These are phyloP conservation scores for Microcera coccophila DNA, from an alignment of 2,329 filamentous ascomycete species.

Conservation along the genomic window DNA sequence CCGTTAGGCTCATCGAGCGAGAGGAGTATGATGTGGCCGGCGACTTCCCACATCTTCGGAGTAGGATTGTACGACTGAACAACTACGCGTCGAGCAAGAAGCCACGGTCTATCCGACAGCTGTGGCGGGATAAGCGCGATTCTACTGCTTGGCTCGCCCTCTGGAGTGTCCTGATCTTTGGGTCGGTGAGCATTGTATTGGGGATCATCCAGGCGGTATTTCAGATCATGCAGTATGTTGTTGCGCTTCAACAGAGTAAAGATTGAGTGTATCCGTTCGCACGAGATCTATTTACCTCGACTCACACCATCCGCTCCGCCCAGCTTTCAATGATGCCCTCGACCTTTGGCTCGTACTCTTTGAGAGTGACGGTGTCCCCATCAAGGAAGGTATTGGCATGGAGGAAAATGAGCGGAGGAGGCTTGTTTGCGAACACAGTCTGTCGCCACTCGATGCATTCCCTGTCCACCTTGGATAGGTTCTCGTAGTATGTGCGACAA, in stretches of 20 bases:
- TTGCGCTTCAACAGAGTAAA: constrained; percentile 1
- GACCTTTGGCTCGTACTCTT: constrained; percentile 59
- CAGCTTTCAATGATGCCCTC: constrained; percentile 60
- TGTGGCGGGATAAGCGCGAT: background rate
- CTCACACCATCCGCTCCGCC: constrained; percentile 35
- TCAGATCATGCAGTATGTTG: constrained; percentile 16
- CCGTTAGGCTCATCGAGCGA: background rate
- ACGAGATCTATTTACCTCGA: background rate
- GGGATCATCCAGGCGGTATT: constrained; percentile 19
- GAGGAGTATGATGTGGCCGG: background rate
- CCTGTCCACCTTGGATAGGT: constrained; percentile 51
- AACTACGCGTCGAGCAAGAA: background rate
- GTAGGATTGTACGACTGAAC: background rate
- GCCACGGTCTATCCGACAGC: background rate
- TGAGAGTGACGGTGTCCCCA: constrained; percentile 26
- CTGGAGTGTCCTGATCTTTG: background rate
- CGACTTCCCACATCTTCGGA: background rate
- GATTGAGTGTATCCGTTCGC: background rate
- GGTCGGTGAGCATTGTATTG: constrained; percentile 6
- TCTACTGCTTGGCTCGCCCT: background rate
- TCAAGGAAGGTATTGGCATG: constrained; percentile 56
- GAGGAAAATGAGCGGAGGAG: constrained; percentile 58
- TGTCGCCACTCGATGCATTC: constrained; percentile 52
- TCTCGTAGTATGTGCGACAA: constrained; percentile 55
- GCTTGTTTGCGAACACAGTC: constrained; percentile 53